Base-by-base conservation (phyloP, 495 filamentous ascomycete genomes). In the Emericellopsis terricola region DNA sequence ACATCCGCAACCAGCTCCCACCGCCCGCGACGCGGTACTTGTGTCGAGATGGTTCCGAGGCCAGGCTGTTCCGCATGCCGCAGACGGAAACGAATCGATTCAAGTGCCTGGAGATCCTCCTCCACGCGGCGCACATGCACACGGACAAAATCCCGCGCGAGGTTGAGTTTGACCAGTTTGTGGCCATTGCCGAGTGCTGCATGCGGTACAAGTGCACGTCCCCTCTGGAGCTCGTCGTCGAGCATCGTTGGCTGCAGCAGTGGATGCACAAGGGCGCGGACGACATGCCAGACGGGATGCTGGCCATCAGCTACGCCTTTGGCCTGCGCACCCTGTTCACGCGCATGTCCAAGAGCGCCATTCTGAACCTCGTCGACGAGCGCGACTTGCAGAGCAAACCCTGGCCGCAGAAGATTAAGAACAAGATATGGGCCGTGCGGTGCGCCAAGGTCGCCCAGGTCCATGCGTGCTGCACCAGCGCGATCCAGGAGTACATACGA, bases 51-150 rank as follows among this genome's bases (percentile, higher is more conserved):
- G 46, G 50, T 7, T 47, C 40, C 28, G 42, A 44, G 34, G 49
- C 49, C 2, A 46, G 41, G 34, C 32, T 57, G 13, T 57, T 51
- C 26, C 50, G 47, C 2, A 59, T 62, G 56, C 54, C 55, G 28
- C 53, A 59, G 42, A 38, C 46, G 1, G 56, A 59, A 30, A 39
- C 43, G 19, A 56, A 56, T 31, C 44, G 38, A 8, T 17, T 50
- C 17, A 41, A 45, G 4, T 36, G 55, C 1, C 32, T 62, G 16
- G 51, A 47, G 17, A 53, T 52, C 9, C 36, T 62, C 9, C 56
- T 62, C 8, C 50, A 54, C 31, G 56, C 56, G 9, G 56, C 54
- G 5, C 57, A 62, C 38, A 59, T 60, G 48, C 57, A 56, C 32
- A 48, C 46, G 11, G 40, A 49, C 18, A 45, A 49, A 30, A 41